These are phyloP conservation scores for Limnomonas spitsbergensis DNA, from an alignment of 139 green algal species.

Conservation along the genomic window DNA sequence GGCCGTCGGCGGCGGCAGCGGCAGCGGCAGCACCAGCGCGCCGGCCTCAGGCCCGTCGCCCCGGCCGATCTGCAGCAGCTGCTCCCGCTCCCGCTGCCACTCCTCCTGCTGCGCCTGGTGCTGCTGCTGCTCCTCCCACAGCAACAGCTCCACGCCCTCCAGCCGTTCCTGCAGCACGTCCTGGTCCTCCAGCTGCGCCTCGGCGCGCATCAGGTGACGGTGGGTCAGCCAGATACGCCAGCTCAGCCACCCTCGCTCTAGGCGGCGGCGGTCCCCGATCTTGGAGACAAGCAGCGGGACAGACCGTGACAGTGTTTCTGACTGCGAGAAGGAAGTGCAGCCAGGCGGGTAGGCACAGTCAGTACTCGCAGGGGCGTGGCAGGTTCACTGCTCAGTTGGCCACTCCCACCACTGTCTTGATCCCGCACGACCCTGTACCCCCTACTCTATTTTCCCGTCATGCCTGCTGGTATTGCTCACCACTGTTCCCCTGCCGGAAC, in stretches of 20 bases:
- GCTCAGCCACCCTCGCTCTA: slow-evolving; percentile 35
- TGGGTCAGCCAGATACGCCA: slow-evolving; percentile 22
- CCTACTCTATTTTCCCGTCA: no score
- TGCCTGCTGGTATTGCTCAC: no score
- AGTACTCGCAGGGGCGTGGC: no score
- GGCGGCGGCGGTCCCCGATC: slow-evolving; percentile 30
- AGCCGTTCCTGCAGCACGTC: background rate
- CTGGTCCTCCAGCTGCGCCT: background rate
- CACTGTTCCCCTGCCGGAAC: no score
- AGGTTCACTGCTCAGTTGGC: no score
- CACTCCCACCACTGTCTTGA: no score
- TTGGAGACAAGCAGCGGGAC: slow-evolving; percentile 25
- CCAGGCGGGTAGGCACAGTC: no score
- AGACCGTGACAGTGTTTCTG: background rate
- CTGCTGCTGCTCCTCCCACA: background rate
- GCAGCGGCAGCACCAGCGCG: background rate
- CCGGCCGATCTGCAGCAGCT: background rate
- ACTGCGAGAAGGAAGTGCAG: background rate
- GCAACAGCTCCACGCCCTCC: background rate
- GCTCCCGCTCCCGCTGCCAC: background rate
- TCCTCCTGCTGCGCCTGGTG: background rate
- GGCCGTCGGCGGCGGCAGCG: background rate
- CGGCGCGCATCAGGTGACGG: background rate
- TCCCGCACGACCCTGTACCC: no score
- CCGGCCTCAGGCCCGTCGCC: background rate